A percentile compares a stretch with the other conserved stretches of the same genome.
Evolutionary conservation across 2,329 filamentous ascomycete species (phyloP).

Genomic region (Ascomycota sp.): DNA sequence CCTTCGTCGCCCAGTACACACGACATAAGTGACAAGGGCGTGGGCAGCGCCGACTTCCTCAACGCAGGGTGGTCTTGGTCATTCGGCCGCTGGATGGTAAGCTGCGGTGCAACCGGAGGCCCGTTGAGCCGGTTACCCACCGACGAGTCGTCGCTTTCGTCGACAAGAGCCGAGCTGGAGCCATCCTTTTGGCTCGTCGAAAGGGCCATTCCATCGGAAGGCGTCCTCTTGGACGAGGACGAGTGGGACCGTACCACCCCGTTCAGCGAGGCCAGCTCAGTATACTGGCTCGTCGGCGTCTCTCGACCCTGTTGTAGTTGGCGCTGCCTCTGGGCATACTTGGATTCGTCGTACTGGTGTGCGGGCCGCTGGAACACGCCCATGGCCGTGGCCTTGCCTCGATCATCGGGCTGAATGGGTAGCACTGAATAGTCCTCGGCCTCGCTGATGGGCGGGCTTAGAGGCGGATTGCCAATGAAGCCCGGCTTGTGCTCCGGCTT

Average conservation of each 20-base stretch:
- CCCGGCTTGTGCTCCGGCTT: slow-evolving; percentile 11
- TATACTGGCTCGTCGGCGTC: slow-evolving; percentile 26
- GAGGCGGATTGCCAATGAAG: slow-evolving; percentile 16
- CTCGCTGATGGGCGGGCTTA: slow-evolving; percentile 46
- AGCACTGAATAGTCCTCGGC: slow-evolving; percentile 44
- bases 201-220: slow-evolving; percentile 12
- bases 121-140: slow-evolving; percentile 2
- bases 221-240: slow-evolving; percentile 19
- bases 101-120: slow-evolving; percentile 11
- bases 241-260: slow-evolving; percentile 23
- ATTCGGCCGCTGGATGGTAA: slow-evolving; percentile 24
- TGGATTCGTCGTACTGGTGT: slow-evolving; percentile 63
- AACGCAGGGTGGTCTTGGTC: slow-evolving; percentile 35
- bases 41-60: slow-evolving; percentile 22
- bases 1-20: slow-evolving; percentile 8
- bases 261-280: slow-evolving; percentile 23
- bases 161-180: slow-evolving; percentile 19
- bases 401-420: slow-evolving; percentile 52
- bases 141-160: slow-evolving; percentile 21
- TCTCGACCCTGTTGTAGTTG: slow-evolving; percentile 61
- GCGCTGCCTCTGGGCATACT: slow-evolving; percentile 63
- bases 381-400: slow-evolving; percentile 59
- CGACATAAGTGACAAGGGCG: slow-evolving; percentile 17
- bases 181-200: slow-evolving; percentile 12
- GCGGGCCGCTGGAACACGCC: slow-evolving; percentile 46